A percentile compares a stretch with the other conserved stretches of the same genome.
These are phyloP conservation scores for Trametes punicea DNA, from an alignment of 768 basidiomycete species.

Conservation along the genomic window DNA sequence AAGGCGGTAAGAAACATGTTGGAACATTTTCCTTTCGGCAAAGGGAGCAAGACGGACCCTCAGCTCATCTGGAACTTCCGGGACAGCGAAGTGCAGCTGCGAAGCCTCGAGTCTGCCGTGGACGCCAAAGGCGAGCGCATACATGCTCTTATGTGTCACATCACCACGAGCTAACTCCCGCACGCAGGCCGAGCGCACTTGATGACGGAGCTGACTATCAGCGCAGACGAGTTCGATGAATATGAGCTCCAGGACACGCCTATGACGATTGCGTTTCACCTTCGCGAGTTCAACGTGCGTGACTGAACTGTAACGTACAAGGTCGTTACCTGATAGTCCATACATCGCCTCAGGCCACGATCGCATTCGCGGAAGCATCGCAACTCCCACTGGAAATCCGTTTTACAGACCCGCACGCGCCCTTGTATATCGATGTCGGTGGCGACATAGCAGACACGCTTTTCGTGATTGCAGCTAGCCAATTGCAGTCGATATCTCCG, in stretches of 20 bases:
- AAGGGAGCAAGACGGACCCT: conserved; percentile 65
- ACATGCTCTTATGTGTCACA: neutral
- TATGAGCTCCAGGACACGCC: conserved; percentile 67
- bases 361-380: conserved; percentile 74
- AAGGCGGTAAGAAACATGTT: conserved; percentile 71
- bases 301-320: neutral
- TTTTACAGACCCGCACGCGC: conserved; percentile 71
- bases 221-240: conserved; percentile 75
- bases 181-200: conserved; percentile 55
- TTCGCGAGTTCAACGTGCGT: conserved; percentile 78
- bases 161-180: neutral
- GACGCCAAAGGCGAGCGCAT: conserved; percentile 54
- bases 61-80: conserved; percentile 81
- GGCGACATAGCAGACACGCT: conserved; percentile 61
- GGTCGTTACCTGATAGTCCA: neutral
- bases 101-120: conserved; percentile 61
- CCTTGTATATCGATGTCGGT: conserved; percentile 76
- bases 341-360: conserved; percentile 55
- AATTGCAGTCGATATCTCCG: neutral
- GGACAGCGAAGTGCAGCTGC: conserved; percentile 62
- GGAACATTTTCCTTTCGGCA: conserved; percentile 72
- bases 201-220: conserved; percentile 73
- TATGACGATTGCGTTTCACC: conserved; percentile 70
- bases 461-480: conserved; percentile 77
- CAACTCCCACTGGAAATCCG: conserved; percentile 62